phyloP scores from a whole-genome alignment of 176 grass and related monocot genomes.

The Oryza coarctata region DNA sequence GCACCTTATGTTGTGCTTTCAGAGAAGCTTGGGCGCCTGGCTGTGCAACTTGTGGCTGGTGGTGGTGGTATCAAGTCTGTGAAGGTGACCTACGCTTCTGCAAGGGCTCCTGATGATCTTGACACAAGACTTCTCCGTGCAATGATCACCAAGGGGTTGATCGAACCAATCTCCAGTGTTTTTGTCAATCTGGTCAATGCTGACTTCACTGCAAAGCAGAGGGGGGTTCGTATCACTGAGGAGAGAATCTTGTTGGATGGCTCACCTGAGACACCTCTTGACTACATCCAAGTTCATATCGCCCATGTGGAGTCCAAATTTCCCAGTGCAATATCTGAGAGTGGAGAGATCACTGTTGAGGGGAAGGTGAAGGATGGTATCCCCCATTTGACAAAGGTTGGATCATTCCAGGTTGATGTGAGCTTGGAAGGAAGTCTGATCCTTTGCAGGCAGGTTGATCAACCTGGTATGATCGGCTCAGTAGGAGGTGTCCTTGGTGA shows the following conservation, averaged over 20 bases:
- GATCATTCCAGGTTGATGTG: constrained; percentile 77
- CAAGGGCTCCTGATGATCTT: constrained; percentile 74
- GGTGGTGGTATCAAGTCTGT: constrained; percentile 87
- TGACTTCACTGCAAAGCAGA: constrained; percentile 80
- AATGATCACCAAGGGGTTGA: constrained; percentile 94
- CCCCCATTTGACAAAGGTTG: constrained; percentile 77
- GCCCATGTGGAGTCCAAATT: constrained; percentile 77
- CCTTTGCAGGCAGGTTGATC: constrained; percentile 83
- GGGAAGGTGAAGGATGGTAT: constrained; percentile 75
- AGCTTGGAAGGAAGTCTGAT: constrained; percentile 87
- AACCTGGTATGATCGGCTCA: constrained; percentile 80
- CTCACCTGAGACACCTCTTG: constrained; percentile 66
- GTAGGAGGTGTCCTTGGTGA: constrained; percentile 69
- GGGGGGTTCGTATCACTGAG: constrained; percentile 71
- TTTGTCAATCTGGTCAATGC: constrained; percentile 91
- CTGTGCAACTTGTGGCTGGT: constrained; percentile 82
- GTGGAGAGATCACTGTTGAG: constrained; percentile 61
- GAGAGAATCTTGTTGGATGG: constrained; percentile 74
- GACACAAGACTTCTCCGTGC: constrained; percentile 85
- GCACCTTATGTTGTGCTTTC: constrained; percentile 78
- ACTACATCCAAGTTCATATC: constrained; percentile 76
- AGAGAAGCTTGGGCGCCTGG: constrained; percentile 80
- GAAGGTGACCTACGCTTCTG: constrained; percentile 78
- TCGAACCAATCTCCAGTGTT: constrained; percentile 74
- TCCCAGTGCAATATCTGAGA: constrained; percentile 57